phyloP scores from a whole-genome alignment of 2,329 filamentous ascomycete genomes.

The Colletotrichum filicis region DNA sequence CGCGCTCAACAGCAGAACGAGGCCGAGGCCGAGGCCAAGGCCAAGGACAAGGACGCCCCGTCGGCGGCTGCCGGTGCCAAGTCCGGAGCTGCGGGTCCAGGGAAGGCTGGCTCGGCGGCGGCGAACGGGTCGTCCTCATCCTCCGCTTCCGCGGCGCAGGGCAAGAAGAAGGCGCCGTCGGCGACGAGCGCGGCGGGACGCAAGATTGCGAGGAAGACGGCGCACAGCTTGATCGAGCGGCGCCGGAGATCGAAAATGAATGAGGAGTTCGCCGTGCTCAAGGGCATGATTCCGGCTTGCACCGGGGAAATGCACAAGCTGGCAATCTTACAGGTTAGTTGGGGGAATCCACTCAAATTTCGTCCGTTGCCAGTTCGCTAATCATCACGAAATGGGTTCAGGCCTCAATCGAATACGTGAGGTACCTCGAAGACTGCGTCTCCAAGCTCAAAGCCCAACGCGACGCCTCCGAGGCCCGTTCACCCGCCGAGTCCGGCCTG shows the following conservation, averaged over 20 bases:
- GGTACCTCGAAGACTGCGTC: constrained; percentile 92
- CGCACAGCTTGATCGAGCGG: constrained; percentile 94
- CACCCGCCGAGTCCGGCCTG: constrained; percentile 42
- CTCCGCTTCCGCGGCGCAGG: constrained; percentile 28
- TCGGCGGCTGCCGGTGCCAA: constrained; percentile 32
- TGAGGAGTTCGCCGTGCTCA: constrained; percentile 93
- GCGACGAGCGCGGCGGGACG: constrained; percentile 86
- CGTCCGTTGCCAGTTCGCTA: background rate
- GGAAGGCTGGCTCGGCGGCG: constrained; percentile 28
- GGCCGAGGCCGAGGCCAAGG: constrained; percentile 24
- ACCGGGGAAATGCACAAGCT: constrained; percentile 98
- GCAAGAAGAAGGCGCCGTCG: constrained; percentile 81
- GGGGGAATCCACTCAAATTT: background rate
- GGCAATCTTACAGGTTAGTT: constrained; percentile 86
- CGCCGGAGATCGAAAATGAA: constrained; percentile 97
- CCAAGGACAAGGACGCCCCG: background rate
- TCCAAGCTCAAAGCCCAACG: constrained; percentile 76
- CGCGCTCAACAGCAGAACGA: constrained; percentile 52
- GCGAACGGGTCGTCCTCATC: constrained; percentile 37
- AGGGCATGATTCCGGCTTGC: constrained; percentile 95
- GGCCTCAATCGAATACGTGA: constrained; percentile 96
- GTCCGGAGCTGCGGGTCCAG: constrained; percentile 18
- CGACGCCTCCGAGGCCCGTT: constrained; percentile 41
- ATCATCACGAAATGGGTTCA: constrained; percentile 47
- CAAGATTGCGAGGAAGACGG: constrained; percentile 95